Evolutionary conservation across 2,329 filamentous ascomycete species (phyloP), one percentile per base, ranked within the genome.

Genomic region (Lachnellula cervina): DNA sequence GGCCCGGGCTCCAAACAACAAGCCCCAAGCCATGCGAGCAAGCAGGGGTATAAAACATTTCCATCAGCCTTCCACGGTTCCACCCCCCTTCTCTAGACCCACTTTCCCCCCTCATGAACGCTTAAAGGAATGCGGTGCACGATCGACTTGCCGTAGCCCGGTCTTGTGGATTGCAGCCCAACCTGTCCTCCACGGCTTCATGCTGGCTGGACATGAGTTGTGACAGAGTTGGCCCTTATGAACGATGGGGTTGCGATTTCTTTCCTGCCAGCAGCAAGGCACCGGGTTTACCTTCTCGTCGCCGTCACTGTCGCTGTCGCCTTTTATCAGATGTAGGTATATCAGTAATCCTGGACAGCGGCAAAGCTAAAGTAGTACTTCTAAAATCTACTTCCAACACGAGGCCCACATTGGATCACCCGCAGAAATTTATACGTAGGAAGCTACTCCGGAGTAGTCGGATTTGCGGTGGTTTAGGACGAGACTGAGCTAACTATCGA

Each of bases 31-130:
- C 44, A 45, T 54, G 37, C 49, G 28, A 32, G 28, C 48, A 32
- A 21, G 52, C 59, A 64, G 58, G 60, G 61, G 58, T 62, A 52
- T 50, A 62, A 64, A 63, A 62, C 60, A 60, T 63, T 67, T 58
- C 55, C 55, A 61, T 52, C 56, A 44, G 56, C 52, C 57, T 50
- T 50, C 50, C 37, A 48, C 40, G 14, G 40, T 16, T 42, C 49
- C 42, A 43, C 52, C 45, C 40, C 42, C 44, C 44, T 46, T 46
- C 23, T 23, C 23, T 17, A 19, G 38, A 34, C 49, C 45, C 47
- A 53, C 43, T 40, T 37, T 25, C 37, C 44, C 49, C 40, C 48
- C 42, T 44, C 40, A 48, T 51, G 54, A 58, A 51, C 53, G 54
- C 52, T 56, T 59, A 40, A 40, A 38, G 49, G 28, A 48, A 34